These are phyloP conservation scores for Kluyveromyces lactis DNA, from an alignment of 805 yeast genomes.

Conservation along the genomic window DNA sequence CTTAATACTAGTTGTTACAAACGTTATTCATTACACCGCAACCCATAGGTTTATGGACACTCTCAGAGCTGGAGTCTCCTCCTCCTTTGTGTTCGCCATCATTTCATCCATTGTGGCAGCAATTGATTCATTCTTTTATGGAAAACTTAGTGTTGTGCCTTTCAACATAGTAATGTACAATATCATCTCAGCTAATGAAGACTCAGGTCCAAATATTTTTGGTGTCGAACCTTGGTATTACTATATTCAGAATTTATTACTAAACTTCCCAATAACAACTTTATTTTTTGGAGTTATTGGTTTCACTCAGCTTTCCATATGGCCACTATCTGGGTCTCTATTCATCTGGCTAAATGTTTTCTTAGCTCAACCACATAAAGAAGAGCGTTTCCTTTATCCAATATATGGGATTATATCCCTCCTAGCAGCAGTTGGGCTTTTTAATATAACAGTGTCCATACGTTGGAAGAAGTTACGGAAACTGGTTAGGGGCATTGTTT, in stretches of 20 bases:
- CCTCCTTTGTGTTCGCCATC: conserved; percentile 13
- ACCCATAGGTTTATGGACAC: conserved; percentile 20
- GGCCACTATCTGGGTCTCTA: conserved; percentile 41
- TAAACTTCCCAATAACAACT: conserved; percentile 58
- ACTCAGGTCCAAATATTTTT: conserved; percentile 81
- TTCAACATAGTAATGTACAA: conserved; percentile 77
- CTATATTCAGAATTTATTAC: conserved; percentile 55
- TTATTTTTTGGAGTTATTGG: conserved; percentile 26
- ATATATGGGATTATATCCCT: conserved; percentile 62
- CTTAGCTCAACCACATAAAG: conserved; percentile 78
- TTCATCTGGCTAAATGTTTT: conserved; percentile 62
- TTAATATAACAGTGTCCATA: conserved; percentile 10
- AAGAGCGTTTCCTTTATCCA: conserved; percentile 85
- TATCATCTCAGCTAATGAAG: conserved; percentile 55
- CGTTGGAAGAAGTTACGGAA: conserved; percentile 4
- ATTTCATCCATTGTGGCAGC: conserved; percentile 16
- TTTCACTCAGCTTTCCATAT: conserved; percentile 15
- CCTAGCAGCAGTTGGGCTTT: conserved; percentile 48
- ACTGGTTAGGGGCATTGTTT: conserved; percentile 13
- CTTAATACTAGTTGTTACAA: conserved; percentile 54
- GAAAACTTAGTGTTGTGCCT: conserved; percentile 58
- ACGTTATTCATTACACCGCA: conserved; percentile 34
- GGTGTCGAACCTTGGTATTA: conserved; percentile 77
- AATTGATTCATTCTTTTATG: conserved; percentile 58
- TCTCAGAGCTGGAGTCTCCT: conserved; percentile 22